phyloP scores from a whole-genome alignment of 2,329 filamentous ascomycete genomes.

The Cercospora janseana region DNA sequence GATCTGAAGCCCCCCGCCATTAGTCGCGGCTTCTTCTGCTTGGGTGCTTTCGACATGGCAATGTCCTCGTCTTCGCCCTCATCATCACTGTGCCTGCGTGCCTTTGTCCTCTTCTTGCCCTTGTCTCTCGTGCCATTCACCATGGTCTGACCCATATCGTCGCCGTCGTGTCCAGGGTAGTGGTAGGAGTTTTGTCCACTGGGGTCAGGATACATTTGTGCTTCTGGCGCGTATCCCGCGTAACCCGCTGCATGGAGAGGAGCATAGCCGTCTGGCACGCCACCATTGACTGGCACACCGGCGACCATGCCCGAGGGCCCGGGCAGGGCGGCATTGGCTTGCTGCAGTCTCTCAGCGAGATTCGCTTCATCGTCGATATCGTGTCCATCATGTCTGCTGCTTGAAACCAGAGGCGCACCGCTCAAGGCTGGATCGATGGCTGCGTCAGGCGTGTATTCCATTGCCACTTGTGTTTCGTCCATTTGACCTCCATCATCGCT shows the following conservation, averaged over 20 bases:
- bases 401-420: constrained; percentile 17
- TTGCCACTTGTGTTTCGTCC: constrained; percentile 41
- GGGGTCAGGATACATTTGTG: constrained; percentile 35
- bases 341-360: constrained; percentile 32
- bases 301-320: constrained; percentile 33
- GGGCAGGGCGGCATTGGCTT: constrained; percentile 34
- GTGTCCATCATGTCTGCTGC: constrained; percentile 16
- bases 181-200: constrained; percentile 29
- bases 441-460: constrained; percentile 43
- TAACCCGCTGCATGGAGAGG: constrained; percentile 33
- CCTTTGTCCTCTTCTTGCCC: constrained; percentile 29
- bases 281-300: constrained; percentile 26
- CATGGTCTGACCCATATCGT: constrained; percentile 33
- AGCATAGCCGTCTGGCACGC: constrained; percentile 34
- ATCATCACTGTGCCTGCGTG: constrained; percentile 23
- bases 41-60: constrained; percentile 38
- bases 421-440: constrained; percentile 39
- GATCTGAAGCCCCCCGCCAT: constrained; percentile 36
- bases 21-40: constrained; percentile 37
- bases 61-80: constrained; percentile 38
- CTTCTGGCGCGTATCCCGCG: constrained; percentile 32
- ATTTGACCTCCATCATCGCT: constrained; percentile 41
- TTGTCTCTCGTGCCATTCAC: constrained; percentile 2
- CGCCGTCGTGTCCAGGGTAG: constrained; percentile 28
- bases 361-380: constrained; percentile 31